Evolutionary conservation across 2,329 filamentous ascomycete species (phyloP).

Genomic region (Alternaria arborescens): DNA sequence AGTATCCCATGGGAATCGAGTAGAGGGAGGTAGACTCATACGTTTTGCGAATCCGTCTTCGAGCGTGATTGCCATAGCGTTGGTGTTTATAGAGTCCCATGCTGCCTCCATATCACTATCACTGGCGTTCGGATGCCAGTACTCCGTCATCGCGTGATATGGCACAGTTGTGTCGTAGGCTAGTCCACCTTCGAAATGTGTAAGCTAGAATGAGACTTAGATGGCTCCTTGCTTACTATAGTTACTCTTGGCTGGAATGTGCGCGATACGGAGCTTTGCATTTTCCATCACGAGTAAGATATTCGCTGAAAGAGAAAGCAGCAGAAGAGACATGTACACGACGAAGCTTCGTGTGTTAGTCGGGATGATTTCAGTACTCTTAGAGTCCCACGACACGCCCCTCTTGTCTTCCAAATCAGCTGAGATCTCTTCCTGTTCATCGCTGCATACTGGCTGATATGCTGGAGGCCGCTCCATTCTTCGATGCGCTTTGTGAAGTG

Average conservation of each 20-base stretch:
- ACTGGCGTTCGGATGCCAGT: slow-evolving; percentile 43
- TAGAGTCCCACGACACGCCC: slow-evolving; percentile 34
- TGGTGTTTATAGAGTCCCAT: slow-evolving; percentile 48
- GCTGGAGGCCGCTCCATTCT: slow-evolving; percentile 35
- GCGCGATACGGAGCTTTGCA: slow-evolving; percentile 27
- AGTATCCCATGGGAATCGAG: slow-evolving; percentile 48
- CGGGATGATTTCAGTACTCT: slow-evolving; percentile 37
- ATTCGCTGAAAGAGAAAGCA: slow-evolving; percentile 43
- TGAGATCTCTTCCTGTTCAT: slow-evolving; percentile 30
- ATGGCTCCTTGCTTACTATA: slow-evolving; percentile 34
- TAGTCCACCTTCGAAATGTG: slow-evolving; percentile 31
- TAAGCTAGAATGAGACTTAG: slow-evolving; percentile 2
- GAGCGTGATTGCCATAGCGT: slow-evolving; percentile 44
- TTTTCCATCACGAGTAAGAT: slow-evolving; percentile 41
- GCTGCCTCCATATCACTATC: slow-evolving; percentile 37
- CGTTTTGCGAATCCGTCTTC: slow-evolving; percentile 37
- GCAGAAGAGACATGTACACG: slow-evolving; percentile 36
- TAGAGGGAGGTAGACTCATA: slow-evolving; percentile 36
- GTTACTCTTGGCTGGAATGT: slow-evolving; percentile 27
- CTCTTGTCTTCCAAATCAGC: slow-evolving; percentile 35
- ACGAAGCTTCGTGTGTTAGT: slow-evolving; percentile 39
- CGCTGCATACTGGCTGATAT: slow-evolving; percentile 38
- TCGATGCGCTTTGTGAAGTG: slow-evolving; percentile 6
- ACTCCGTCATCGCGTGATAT: slow-evolving; percentile 40
- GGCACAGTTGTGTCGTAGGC: slow-evolving; percentile 38